Percentiles rank a stretch among this genome's conserved stretches.
Evolutionary conservation across 805 yeast species (phyloP).

Genomic region (Wickerhamomyces strasburgensis): DNA sequence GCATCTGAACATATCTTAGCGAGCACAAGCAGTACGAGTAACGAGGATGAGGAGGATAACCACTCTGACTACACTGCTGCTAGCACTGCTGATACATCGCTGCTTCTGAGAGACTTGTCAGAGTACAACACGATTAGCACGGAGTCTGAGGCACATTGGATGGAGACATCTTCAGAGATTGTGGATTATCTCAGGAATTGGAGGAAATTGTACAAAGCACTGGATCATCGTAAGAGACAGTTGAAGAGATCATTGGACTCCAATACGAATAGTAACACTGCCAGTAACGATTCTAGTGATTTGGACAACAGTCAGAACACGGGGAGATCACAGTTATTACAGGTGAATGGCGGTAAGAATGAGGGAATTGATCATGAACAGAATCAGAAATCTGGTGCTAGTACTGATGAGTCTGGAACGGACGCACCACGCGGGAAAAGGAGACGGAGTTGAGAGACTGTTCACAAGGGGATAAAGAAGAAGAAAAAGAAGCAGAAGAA

Average conservation of each 20-base stretch:
- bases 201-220: conserved; percentile 23
- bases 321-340: too few species aligned
- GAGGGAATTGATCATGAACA: too few species aligned
- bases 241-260: conserved; percentile 10
- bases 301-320: neutral
- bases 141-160: conserved; percentile 17
- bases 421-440: neutral
- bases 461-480: neutral
- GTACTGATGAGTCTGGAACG: neutral
- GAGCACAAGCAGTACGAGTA: too few species aligned
- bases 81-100: neutral
- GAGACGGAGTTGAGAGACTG: neutral
- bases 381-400: too few species aligned
- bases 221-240: conserved; percentile 24
- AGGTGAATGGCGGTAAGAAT: too few species aligned
- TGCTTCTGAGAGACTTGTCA: neutral
- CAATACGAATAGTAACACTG: neutral
- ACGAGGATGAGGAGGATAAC: too few species aligned
- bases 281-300: neutral
- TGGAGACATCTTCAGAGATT: conserved; percentile 11
- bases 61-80: too few species aligned
- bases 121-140: conserved; percentile 10
- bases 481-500: neutral
- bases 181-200: conserved; percentile 17
- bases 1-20: too few species aligned